A percentile compares a stretch with the other conserved stretches of the same genome.
Conservation (phyloP, 2,329 filamentous ascomycete genomes). For the Leptographium galeiforme region DNA sequence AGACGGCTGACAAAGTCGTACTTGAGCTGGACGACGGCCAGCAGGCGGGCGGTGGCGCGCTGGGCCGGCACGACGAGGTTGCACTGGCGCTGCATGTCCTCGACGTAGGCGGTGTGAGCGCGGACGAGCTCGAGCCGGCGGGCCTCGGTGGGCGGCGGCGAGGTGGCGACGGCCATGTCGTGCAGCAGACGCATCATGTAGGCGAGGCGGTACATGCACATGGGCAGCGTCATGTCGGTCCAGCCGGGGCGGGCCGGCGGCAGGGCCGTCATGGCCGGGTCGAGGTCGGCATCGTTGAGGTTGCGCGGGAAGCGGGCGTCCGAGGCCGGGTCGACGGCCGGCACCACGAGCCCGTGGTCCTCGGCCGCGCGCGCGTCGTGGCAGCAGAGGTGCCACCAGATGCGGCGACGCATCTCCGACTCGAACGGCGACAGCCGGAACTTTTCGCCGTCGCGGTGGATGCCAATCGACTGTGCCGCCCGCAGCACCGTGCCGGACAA, state of each 20-base stretch:
- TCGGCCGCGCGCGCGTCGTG: conserved; percentile 26
- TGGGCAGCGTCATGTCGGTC: conserved; percentile 39
- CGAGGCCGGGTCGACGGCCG: conserved; percentile 21
- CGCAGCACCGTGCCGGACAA: conserved; percentile 11
- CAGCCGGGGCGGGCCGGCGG: conserved; percentile 29
- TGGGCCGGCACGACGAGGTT: conserved; percentile 34
- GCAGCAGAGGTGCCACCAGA: conserved; percentile 10
- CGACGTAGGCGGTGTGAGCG: conserved; percentile 25
- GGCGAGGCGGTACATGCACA: conserved; percentile 35
- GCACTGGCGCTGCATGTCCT: conserved; percentile 32
- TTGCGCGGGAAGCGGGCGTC: conserved; percentile 39
- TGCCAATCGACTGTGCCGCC: conserved; percentile 13
- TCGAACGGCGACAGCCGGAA: conserved; percentile 29
- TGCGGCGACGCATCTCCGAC: conserved; percentile 11
- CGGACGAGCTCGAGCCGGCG: conserved; percentile 5
- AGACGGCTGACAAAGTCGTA: conserved; percentile 17
- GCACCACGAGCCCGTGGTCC: conserved; percentile 29
- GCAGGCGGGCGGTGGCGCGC: conserved; percentile 13
- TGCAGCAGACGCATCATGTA: conserved; percentile 31
- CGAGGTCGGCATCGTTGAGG: conserved; percentile 34
- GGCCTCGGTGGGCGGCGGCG: conserved; percentile 5
- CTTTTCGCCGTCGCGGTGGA: conserved; percentile 13
- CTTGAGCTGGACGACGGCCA: conserved; percentile 14
- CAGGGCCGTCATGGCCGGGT: conserved; percentile 28
- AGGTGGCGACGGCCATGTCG: conserved; percentile 13